Evolutionary conservation across 108 stramenopile genomes (phyloP).

Genomic region (Fistulifera pelliculosa): DNA sequence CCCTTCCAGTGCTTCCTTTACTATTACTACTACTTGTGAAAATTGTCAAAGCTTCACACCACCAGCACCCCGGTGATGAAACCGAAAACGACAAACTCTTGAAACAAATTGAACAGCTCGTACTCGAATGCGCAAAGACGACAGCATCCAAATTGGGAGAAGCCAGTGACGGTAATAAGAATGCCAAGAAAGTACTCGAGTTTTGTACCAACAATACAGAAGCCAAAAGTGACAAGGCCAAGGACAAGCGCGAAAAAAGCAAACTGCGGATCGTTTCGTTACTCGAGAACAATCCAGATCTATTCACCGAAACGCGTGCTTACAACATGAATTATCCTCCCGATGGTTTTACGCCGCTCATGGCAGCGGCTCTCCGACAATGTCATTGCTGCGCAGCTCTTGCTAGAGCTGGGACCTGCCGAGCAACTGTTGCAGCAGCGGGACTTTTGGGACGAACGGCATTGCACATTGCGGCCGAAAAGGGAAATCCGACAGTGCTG

Average conservation of each 20-base stretch:
- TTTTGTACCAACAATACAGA: constrained; percentile 4
- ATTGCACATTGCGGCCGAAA: constrained; percentile 70
- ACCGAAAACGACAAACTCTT: neutral
- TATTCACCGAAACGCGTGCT: neutral
- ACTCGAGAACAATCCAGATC: neutral
- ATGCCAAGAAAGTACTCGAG: neutral
- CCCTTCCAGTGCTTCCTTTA: neutral
- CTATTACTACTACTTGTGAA: constrained; percentile 2
- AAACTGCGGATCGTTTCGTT: too few species aligned
- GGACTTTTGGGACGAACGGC: constrained; percentile 69
- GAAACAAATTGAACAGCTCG: neutral
- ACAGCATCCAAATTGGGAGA: constrained; percentile 1
- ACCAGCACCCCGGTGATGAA: neutral
- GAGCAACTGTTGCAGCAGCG: constrained; percentile 7
- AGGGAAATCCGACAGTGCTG: constrained; percentile 52
- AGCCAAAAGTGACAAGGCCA: constrained; percentile 1
- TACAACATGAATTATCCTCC: constrained; percentile 15
- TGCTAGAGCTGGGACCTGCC: constrained; percentile 16
- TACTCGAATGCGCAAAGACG: too few species aligned
- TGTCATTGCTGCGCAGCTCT: constrained; percentile 18
- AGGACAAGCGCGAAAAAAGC: neutral
- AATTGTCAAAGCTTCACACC: neutral
- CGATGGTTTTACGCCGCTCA: constrained; percentile 72
- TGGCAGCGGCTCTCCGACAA: constrained; percentile 44
- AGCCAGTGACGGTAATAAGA: constrained; percentile 1